Evolutionary conservation across 1,284 basidiomycete genomes (phyloP).

Genomic region (Trichosporon asahii): DNA sequence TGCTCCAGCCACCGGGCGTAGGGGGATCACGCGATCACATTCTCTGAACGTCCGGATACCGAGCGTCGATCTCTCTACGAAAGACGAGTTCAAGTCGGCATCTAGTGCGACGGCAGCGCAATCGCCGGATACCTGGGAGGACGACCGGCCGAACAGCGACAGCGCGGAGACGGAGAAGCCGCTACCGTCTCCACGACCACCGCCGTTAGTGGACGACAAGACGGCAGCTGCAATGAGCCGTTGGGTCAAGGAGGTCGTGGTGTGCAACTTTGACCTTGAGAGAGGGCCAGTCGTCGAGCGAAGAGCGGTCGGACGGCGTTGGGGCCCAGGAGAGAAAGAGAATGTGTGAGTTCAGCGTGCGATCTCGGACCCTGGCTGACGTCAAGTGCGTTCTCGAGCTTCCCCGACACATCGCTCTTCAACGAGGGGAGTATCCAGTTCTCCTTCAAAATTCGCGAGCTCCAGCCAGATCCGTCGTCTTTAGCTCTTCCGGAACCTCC

Average conservation of each 20-base stretch:
- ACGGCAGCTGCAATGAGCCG: conserved; percentile 60
- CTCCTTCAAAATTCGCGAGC: conserved; percentile 59
- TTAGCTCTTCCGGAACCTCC: conserved; percentile 42
- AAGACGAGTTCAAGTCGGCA: neutral
- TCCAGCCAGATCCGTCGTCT: conserved; percentile 38
- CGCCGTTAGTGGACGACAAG: conserved; percentile 54
- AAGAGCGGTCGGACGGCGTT: conserved; percentile 61
- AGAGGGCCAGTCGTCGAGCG: conserved; percentile 76
- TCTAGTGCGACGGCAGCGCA: conserved; percentile 6
- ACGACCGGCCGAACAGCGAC: neutral
- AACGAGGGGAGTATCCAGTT: conserved; percentile 56
- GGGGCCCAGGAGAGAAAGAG: conserved; percentile 67
- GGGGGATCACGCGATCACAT: conserved; percentile 15
- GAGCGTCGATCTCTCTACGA: conserved; percentile 8
- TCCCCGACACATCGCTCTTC: conserved; percentile 84
- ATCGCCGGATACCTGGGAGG: neutral
- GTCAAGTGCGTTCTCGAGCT: conserved; percentile 81
- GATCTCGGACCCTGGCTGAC: neutral
- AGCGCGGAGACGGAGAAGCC: neutral
- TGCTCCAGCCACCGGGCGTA: neutral
- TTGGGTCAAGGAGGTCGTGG: conserved; percentile 74
- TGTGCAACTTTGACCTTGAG: conserved; percentile 86
- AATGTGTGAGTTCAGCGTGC: conserved; percentile 67
- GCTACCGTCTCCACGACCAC: conserved; percentile 27
- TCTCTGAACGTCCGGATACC: conserved; percentile 23